phyloP scores from a whole-genome alignment of 169 alveolate species.

The Plasmodium fragile region DNA sequence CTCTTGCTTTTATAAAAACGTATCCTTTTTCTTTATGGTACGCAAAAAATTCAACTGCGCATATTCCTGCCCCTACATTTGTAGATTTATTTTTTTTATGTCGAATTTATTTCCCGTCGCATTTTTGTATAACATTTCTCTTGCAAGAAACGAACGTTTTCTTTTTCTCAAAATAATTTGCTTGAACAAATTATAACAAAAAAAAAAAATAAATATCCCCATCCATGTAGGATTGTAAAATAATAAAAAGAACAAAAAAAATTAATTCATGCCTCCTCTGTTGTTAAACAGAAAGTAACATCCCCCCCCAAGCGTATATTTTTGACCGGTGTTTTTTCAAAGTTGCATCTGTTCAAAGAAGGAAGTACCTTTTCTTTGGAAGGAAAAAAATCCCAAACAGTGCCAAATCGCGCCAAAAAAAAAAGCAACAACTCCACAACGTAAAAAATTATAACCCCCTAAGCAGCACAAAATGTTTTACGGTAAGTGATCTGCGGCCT shows the following conservation, averaged over 20 bases:
- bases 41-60: not conserved
- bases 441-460: not conserved
- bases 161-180: not conserved
- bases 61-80: not conserved
- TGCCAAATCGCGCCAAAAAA: not conserved
- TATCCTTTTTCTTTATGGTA: not conserved
- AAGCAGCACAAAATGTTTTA: conserved; percentile 59
- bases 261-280: not conserved
- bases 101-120: not conserved
- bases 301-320: not conserved
- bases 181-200: not conserved
- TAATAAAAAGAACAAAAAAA: not conserved
- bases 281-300: not conserved
- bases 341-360: not conserved
- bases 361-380: not conserved
- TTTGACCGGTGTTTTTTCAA: not conserved
- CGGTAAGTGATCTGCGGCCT: conserved; percentile 26
- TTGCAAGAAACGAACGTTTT: not conserved
- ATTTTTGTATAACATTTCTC: not conserved
- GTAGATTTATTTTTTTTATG: not conserved
- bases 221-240: not conserved
- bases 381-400: not conserved
- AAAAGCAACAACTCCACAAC: not conserved
- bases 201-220: not conserved
- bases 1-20: not conserved